phyloP scores from a whole-genome alignment of 176 grass and related monocot species.

The Bonia amplexicaulis region DNA sequence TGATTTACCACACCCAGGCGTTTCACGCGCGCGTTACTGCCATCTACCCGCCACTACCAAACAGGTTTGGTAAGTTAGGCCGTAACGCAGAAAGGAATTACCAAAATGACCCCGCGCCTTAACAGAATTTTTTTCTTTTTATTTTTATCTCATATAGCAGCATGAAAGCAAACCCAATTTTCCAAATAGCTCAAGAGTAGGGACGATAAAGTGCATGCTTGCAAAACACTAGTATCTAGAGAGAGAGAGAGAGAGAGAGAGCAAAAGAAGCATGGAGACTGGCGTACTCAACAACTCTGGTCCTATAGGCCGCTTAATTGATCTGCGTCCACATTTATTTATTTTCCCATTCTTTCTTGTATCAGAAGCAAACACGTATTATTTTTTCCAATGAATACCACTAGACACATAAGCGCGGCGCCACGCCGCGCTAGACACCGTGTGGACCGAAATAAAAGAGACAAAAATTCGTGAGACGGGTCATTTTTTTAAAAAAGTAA shows the following conservation, averaged over 20 bases:
- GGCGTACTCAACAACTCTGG: not conserved
- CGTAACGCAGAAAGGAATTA: not conserved
- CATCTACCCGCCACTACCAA: not conserved
- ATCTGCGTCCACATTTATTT: too few relatives aligned
- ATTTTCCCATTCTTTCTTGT: not conserved
- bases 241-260: too few relatives aligned
- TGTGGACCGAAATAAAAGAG: too few relatives aligned
- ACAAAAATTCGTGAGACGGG: too few relatives aligned
- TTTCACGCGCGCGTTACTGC: too few relatives aligned
- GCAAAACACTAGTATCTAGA: not conserved
- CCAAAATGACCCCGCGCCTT: not conserved
- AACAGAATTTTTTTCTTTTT: not conserved
- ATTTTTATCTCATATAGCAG: not conserved
- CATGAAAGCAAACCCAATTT: not conserved
- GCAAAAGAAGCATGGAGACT: too few relatives aligned
- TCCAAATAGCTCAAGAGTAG: not conserved
- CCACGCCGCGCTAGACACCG: too few relatives aligned
- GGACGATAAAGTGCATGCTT: not conserved
- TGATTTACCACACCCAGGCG: too few relatives aligned
- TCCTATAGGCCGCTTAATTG: not conserved
- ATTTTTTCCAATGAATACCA: not conserved
- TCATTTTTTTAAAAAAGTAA: too few relatives aligned
- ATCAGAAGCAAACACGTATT: not conserved
- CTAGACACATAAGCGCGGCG: too few relatives aligned
- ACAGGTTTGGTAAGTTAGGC: not conserved